phyloP scores from a whole-genome alignment of 352 stramenopile species.

The Phytopythium aichiense region DNA sequence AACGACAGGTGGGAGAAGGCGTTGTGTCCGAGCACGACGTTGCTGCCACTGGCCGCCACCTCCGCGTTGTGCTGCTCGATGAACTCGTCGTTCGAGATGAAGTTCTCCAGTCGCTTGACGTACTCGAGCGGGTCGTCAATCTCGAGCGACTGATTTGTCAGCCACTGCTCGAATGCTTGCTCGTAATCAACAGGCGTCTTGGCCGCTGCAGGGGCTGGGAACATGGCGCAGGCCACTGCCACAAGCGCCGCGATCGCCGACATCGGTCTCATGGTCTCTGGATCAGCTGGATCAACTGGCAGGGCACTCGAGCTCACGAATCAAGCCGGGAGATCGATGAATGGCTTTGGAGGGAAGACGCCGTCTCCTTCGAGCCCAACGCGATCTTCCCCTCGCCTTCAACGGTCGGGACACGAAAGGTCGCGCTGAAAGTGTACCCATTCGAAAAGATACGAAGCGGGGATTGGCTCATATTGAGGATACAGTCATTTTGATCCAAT shows the following conservation, averaged over 20 bases:
- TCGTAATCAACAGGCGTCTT: conserved; percentile 70
- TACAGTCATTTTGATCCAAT: neutral
- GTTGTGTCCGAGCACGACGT: conserved; percentile 27
- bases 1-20: conserved; percentile 90
- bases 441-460: conserved; percentile 2
- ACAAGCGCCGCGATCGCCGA: conserved; percentile 13
- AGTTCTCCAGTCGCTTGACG: conserved; percentile 61
- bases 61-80: conserved; percentile 74
- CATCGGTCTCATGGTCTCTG: conserved; percentile 6
- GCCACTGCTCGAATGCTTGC: conserved; percentile 58
- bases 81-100: conserved; percentile 86
- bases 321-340: neutral
- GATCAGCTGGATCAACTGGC: neutral
- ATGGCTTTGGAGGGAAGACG: neutral
- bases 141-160: conserved; percentile 35
- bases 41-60: neutral
- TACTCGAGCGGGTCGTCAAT: conserved; percentile 69
- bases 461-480: conserved; percentile 2
- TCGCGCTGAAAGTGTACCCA: conserved; percentile 3
- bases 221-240: conserved; percentile 8
- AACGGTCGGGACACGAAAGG: conserved; percentile 3
- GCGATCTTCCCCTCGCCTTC: neutral
- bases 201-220: conserved; percentile 4
- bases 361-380: neutral
- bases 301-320: neutral